Evolutionary conservation across 228 moss, liverwort and hornwort species (phyloP).

Genomic region (Sphagnum fallax): DNA sequence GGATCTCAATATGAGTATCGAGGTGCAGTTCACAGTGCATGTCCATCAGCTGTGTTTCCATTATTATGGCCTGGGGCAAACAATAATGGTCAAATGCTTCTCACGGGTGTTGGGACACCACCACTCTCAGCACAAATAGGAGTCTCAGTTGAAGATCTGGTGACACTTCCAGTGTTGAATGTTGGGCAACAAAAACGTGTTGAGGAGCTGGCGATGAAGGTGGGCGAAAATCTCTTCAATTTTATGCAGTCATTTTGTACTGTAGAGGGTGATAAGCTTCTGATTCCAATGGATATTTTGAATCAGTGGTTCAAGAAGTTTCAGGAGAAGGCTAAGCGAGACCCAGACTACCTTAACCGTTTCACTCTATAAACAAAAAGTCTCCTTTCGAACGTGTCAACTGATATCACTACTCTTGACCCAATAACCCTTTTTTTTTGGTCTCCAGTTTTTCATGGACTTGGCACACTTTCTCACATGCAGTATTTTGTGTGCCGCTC

Average conservation of each 20-base stretch:
- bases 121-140: conserved; percentile 87
- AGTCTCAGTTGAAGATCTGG: conserved; percentile 80
- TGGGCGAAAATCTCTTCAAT: conserved; percentile 95
- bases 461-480: too few relatives aligned
- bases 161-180: conserved; percentile 75
- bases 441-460: too few relatives aligned
- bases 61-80: conserved; percentile 79
- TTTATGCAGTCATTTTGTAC: conserved; percentile 99
- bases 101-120: conserved; percentile 77
- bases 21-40: conserved; percentile 79
- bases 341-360: conserved; percentile 85
- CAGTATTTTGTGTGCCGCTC: too few relatives aligned
- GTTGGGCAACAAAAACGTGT: conserved; percentile 96
- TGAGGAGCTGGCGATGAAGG: conserved; percentile 95
- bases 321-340: conserved; percentile 90
- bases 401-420: too few relatives aligned
- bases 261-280: conserved; percentile 83
- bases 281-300: conserved; percentile 94
- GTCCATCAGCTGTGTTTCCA: conserved; percentile 92
- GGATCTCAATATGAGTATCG: conserved; percentile 91
- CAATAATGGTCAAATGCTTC: conserved; percentile 69
- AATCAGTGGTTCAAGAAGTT: conserved; percentile 99
- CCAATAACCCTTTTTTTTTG: too few relatives aligned
- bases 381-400: neutral
- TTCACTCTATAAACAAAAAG: conserved; percentile 51